Base-by-base conservation (phyloP, 805 yeast genomes). In the Jamesozyma hellenica region DNA sequence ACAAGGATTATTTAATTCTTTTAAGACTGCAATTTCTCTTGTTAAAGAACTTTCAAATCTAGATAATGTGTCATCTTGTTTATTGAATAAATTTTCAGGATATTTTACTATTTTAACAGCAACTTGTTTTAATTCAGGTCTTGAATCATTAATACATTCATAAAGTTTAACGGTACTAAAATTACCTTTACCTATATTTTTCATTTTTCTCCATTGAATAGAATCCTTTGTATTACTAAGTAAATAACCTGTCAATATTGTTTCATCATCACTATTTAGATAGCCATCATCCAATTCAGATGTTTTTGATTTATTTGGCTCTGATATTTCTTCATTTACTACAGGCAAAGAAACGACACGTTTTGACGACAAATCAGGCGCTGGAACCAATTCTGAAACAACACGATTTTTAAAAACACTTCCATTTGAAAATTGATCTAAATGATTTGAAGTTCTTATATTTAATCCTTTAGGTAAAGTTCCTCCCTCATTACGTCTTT, bases 11-110 rank as follows among this genome's bases (percentile, higher is more conserved):
- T 68, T 47, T 12, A 79, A 46, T 11, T 64, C 58, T 39, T 64
- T 62, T 43, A 90, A 64, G 6, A 87, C 74, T 18, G 74, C 77
- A 19, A 87, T 55, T 55, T 92, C 98, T 44, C 97, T 68, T n/a
- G 68, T 61, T 34, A 81, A 56, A 0, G 84, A 74, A 42, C 73
- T 71, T 50, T 79, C 81, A 18, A 81, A 65, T 34, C 84, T 64
- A 5, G 70, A 64, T 11, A 70, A 56, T 3, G 72, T 61, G 4
- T 71, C 72, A 26, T 71, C 72, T 21, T 59, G 60, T 23, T 61
- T 61, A 38, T 33, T 56, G 58, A 40, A 44, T 34, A 56, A 23
- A 18, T 55, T 53, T 11, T 46, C 51, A 1, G 68, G 66, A 31
- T 73, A 60, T 14, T 60, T 61, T 5, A 77, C 68, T 33, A 83